These are phyloP conservation scores for Pichia sp. DNA, from an alignment of 1,139 yeast genomes.

Conservation along the genomic window DNA sequence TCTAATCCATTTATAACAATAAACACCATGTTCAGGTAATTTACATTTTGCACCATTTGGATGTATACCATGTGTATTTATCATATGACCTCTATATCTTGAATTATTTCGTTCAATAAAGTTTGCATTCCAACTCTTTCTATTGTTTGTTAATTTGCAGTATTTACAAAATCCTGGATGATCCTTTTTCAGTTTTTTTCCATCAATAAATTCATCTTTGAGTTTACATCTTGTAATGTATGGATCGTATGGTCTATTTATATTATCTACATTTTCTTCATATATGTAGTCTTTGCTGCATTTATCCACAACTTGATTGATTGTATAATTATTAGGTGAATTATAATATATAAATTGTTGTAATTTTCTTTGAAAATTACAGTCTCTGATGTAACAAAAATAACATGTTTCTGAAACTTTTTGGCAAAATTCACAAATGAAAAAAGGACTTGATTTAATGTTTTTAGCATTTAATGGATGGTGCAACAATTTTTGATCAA, in stretches of 20 bases:
- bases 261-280: slow-evolving; percentile 10
- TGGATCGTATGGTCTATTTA: slow-evolving; percentile 5
- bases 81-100: slow-evolving; percentile 17
- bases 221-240: slow-evolving; percentile 11
- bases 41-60: slow-evolving; percentile 10
- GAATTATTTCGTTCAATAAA: slow-evolving; percentile 18
- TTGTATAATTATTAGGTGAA: slow-evolving; percentile 4
- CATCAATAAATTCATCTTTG: slow-evolving; percentile 6
- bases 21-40: slow-evolving; percentile 8
- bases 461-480: not conserved
- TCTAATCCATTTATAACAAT: slow-evolving; percentile 15
- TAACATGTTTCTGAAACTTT: slow-evolving; percentile 11
- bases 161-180: slow-evolving; percentile 17
- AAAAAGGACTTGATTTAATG: slow-evolving; percentile 3
- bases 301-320: slow-evolving; percentile 5
- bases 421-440: slow-evolving; percentile 11
- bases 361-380: slow-evolving; percentile 9
- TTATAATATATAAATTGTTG: slow-evolving; percentile 10
- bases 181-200: slow-evolving; percentile 15
- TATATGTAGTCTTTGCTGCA: slow-evolving; percentile 8
- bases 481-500: not conserved
- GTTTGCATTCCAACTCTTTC: slow-evolving; percentile 9
- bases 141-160: slow-evolving; percentile 5
- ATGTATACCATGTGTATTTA: slow-evolving; percentile 18
- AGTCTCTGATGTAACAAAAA: slow-evolving; percentile 8